phyloP scores from a whole-genome alignment of 805 yeast genomes.

The Yarrowia deformans region DNA sequence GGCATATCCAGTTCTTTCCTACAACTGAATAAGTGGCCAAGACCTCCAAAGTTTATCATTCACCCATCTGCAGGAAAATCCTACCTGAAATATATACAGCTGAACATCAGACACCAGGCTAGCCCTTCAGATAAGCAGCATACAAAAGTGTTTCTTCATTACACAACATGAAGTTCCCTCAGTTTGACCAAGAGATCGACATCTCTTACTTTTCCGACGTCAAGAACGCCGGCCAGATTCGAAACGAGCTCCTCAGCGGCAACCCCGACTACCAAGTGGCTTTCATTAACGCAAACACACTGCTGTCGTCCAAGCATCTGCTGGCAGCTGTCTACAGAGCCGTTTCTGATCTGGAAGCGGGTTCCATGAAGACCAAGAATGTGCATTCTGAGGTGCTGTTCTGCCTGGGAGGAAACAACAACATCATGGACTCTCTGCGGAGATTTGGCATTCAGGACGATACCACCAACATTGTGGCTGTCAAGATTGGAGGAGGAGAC shows the following conservation, averaged over 20 bases:
- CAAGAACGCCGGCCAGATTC: conserved; percentile 55
- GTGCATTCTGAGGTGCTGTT: conserved; percentile 76
- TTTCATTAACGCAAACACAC: conserved; percentile 65
- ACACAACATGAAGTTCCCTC: conserved; percentile 21
- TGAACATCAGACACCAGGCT: not conserved
- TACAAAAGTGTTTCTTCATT: no score
- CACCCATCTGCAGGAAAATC: conserved; percentile 23
- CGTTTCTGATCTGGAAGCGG: conserved; percentile 59
- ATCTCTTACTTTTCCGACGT: conserved; percentile 50
- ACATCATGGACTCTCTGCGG: conserved; percentile 70
- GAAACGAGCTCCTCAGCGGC: conserved; percentile 55
- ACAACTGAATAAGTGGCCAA: no score
- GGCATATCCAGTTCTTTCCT: no score
- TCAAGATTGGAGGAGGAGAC: conserved; percentile 54
- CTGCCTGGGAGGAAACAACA: conserved; percentile 63
- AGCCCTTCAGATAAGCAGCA: no score
- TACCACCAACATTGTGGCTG: conserved; percentile 56
- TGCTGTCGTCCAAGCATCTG: conserved; percentile 69
- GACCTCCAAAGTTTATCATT: conserved; percentile 3
- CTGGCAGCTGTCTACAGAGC: conserved; percentile 67
- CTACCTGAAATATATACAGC: conserved; percentile 6
- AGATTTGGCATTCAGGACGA: conserved; percentile 71
- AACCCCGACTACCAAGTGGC: conserved; percentile 64
- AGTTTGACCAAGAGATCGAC: conserved; percentile 17
- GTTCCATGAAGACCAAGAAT: conserved; percentile 63